phyloP scores from a whole-genome alignment of 31 red algal species.

The Endocladia muricata region DNA sequence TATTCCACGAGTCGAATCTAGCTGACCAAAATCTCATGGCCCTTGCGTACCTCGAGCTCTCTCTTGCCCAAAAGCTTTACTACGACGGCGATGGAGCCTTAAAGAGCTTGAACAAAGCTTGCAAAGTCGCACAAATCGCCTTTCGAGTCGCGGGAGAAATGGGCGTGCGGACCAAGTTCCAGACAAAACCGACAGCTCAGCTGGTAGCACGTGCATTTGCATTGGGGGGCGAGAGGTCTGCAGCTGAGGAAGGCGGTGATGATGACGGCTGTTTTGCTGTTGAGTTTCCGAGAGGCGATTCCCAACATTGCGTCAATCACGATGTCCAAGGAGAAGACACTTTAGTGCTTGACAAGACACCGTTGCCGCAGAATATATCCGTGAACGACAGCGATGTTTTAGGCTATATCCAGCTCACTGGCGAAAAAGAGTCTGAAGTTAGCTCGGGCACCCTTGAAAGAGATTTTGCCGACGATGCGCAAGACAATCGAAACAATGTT shows the following conservation, averaged over 20 bases:
- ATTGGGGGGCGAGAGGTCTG: neutral
- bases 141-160: slow-evolving; percentile 60
- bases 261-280: neutral
- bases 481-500: slow-evolving; percentile 10
- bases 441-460: too few species aligned
- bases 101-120: slow-evolving; percentile 20
- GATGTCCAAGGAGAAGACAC: neutral
- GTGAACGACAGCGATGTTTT: slow-evolving; percentile 82
- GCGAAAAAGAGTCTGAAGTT: neutral
- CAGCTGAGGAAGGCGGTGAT: neutral
- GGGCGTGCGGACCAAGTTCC: slow-evolving; percentile 83
- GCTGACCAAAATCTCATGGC: slow-evolving; percentile 26
- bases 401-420: slow-evolving; percentile 59
- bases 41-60: slow-evolving; percentile 41
- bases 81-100: slow-evolving; percentile 68
- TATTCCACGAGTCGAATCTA: neutral
- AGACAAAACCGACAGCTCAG: slow-evolving; percentile 75
- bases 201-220: slow-evolving; percentile 47
- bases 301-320: too few species aligned
- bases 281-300: neutral
- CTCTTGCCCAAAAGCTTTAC: slow-evolving; percentile 38
- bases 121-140: slow-evolving; percentile 10
- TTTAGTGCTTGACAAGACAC: neutral
- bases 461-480: slow-evolving; percentile 17
- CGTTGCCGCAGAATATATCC: slow-evolving; percentile 68